Evolutionary conservation across 2,329 filamentous ascomycete genomes (phyloP).

Genomic region (Beauveria sp.): DNA sequence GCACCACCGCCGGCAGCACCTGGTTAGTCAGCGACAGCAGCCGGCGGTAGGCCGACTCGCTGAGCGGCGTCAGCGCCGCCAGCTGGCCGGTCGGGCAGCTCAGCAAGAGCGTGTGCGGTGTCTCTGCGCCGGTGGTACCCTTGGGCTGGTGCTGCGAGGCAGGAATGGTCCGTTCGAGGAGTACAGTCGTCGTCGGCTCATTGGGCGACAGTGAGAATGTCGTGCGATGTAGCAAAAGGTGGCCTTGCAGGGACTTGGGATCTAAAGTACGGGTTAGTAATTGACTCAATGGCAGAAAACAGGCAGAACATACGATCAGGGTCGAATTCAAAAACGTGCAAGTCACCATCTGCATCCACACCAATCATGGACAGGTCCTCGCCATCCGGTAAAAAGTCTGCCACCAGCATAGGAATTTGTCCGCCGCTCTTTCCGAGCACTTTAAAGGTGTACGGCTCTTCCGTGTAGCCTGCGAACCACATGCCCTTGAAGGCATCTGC

Average conservation of each 20-base stretch:
- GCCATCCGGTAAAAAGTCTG: slow-evolving; percentile 83
- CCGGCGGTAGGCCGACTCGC: slow-evolving; percentile 75
- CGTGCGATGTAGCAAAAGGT: slow-evolving; percentile 76
- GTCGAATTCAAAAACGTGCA: slow-evolving; percentile 89
- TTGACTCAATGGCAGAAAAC: slow-evolving; percentile 14
- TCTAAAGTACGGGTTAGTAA: slow-evolving; percentile 42
- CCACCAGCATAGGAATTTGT: slow-evolving; percentile 68
- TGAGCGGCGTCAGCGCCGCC: slow-evolving; percentile 66
- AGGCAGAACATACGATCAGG: slow-evolving; percentile 65
- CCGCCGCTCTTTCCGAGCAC: slow-evolving; percentile 82
- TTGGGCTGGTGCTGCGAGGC: slow-evolving; percentile 29
- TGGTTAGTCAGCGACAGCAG: slow-evolving; percentile 76
- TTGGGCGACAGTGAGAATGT: slow-evolving; percentile 82
- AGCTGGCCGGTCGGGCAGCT: slow-evolving; percentile 71
- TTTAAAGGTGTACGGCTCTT: slow-evolving; percentile 94
- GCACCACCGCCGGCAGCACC: slow-evolving; percentile 66
- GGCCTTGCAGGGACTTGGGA: slow-evolving; percentile 85
- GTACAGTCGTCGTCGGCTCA: slow-evolving; percentile 63
- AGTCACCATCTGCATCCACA: slow-evolving; percentile 74
- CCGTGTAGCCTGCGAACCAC: slow-evolving; percentile 93
- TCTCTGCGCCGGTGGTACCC: slow-evolving; percentile 19
- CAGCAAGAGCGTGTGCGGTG: slow-evolving; percentile 51
- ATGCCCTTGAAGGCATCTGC: slow-evolving; percentile 88
- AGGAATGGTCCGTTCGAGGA: slow-evolving; percentile 60
- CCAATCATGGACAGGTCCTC: slow-evolving; percentile 76